A percentile compares a stretch with the other conserved stretches of the same genome.
Conservation (phyloP, 352 stramenopile genomes). For the Plasmopara halstedii region DNA sequence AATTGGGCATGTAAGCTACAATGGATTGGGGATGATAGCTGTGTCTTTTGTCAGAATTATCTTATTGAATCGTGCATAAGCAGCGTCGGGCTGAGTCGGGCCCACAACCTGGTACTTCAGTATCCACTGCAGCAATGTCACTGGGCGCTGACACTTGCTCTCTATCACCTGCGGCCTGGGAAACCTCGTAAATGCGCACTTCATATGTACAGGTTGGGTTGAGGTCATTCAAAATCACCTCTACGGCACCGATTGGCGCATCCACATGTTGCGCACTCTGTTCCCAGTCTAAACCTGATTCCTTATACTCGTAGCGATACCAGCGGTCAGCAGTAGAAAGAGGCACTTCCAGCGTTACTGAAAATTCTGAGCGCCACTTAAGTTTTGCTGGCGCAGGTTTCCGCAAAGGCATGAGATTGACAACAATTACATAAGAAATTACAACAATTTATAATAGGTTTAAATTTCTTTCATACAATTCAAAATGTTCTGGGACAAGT, state of each 20-base stretch:
- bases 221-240: constrained; percentile 74
- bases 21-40: background rate
- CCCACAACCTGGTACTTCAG: constrained; percentile 75
- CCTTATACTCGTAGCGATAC: constrained; percentile 72
- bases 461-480: too few species aligned
- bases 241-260: constrained; percentile 25
- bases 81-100: constrained; percentile 41
- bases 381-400: constrained; percentile 55
- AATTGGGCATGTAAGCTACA: too few species aligned
- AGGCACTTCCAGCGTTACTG: constrained; percentile 59
- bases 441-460: too few species aligned
- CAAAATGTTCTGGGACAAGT: too few species aligned
- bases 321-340: constrained; percentile 17
- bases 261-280: constrained; percentile 31
- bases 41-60: background rate
- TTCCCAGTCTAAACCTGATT: constrained; percentile 41
- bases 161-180: constrained; percentile 24
- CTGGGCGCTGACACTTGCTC: constrained; percentile 50
- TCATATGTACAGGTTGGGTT: constrained; percentile 86
- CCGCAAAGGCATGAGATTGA: background rate
- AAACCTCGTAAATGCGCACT: constrained; percentile 66
- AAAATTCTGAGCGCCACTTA: constrained; percentile 74
- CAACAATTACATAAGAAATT: too few species aligned
- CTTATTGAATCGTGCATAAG: constrained; percentile 46
- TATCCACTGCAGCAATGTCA: constrained; percentile 78